These are phyloP conservation scores for Lepiota venenata DNA, from an alignment of 768 basidiomycete genomes.

Conservation along the genomic window DNA sequence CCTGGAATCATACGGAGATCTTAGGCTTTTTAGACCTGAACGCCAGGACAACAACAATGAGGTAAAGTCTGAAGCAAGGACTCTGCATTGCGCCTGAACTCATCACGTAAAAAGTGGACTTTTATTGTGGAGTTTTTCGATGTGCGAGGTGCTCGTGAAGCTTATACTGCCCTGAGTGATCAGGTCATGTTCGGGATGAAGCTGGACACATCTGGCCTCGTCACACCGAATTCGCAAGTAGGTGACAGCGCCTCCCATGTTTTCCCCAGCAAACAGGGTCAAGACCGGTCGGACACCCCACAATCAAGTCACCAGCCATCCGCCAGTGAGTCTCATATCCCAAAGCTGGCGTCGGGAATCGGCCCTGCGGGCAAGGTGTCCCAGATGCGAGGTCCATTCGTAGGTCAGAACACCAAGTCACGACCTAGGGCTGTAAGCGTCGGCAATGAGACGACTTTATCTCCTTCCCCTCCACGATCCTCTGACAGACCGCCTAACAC, in stretches of 20 bases:
- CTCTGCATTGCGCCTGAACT: neutral
- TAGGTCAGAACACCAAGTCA: neutral
- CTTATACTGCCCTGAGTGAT: conserved; percentile 47
- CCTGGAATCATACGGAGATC: conserved; percentile 31
- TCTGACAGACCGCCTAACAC: conserved; percentile 4
- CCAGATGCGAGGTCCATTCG: conserved; percentile 31
- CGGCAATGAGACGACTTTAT: conserved; percentile 3
- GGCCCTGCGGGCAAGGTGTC: conserved; percentile 30
- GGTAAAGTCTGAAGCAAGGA: conserved; percentile 17
- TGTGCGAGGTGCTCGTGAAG: conserved; percentile 50
- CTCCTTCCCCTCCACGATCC: conserved; percentile 8
- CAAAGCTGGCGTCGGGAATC: conserved; percentile 17
- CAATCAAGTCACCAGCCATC: conserved; percentile 7
- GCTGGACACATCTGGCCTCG: conserved; percentile 39
- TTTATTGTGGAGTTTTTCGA: conserved; percentile 72
- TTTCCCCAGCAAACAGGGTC: conserved; percentile 2
- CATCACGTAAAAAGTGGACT: conserved; percentile 19
- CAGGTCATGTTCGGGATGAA: conserved; percentile 49
- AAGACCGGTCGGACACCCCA: conserved; percentile 18
- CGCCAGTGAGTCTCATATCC: conserved; percentile 18
- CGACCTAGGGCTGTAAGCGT: conserved; percentile 10
- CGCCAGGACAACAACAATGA: conserved; percentile 18
- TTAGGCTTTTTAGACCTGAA: conserved; percentile 25
- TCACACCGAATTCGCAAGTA: conserved; percentile 14
- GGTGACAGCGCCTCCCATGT: neutral